phyloP scores from a whole-genome alignment of 768 basidiomycete species.

The Boletus eberwhitei region DNA sequence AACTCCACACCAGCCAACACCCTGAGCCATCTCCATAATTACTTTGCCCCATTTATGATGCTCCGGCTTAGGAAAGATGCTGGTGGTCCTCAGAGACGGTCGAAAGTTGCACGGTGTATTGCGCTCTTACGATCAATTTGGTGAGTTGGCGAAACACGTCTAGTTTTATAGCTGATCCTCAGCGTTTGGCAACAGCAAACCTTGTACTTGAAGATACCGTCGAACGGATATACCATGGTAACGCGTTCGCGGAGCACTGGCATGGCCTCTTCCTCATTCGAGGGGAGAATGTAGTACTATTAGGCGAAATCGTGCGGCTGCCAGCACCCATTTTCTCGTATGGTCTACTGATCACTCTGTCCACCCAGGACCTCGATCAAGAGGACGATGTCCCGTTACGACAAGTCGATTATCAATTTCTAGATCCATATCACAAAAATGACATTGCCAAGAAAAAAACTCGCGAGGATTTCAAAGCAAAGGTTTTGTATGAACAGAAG shows the following conservation, averaged over 20 bases:
- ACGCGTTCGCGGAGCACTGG: slow-evolving; percentile 83
- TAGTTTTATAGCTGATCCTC: not conserved
- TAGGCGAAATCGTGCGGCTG: slow-evolving; percentile 89
- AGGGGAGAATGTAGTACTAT: slow-evolving; percentile 95
- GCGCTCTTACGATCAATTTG: slow-evolving; percentile 97
- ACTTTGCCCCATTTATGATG: slow-evolving; percentile 20
- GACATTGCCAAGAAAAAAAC: slow-evolving; percentile 73
- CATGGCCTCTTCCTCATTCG: slow-evolving; percentile 91
- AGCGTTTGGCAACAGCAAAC: slow-evolving; percentile 61
- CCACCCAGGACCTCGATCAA: slow-evolving; percentile 76
- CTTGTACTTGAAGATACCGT: slow-evolving; percentile 94
- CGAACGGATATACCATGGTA: slow-evolving; percentile 90
- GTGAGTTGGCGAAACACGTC: slow-evolving; percentile 43
- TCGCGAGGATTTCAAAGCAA: slow-evolving; percentile 79
- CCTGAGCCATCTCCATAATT: slow-evolving; percentile 47
- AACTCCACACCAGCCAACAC: slow-evolving; percentile 44
- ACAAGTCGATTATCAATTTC: slow-evolving; percentile 66
- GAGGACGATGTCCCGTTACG: slow-evolving; percentile 85
- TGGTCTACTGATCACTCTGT: slow-evolving; percentile 3
- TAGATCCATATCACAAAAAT: slow-evolving; percentile 69
- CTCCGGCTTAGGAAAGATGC: slow-evolving; percentile 83
- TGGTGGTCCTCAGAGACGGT: slow-evolving; percentile 94
- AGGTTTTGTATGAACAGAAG: slow-evolving; percentile 75
- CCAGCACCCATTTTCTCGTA: not conserved
- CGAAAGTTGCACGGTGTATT: slow-evolving; percentile 95